Evolutionary conservation across 108 stramenopile genomes (phyloP).

Genomic region (Cyclostephanos tholiformis): DNA sequence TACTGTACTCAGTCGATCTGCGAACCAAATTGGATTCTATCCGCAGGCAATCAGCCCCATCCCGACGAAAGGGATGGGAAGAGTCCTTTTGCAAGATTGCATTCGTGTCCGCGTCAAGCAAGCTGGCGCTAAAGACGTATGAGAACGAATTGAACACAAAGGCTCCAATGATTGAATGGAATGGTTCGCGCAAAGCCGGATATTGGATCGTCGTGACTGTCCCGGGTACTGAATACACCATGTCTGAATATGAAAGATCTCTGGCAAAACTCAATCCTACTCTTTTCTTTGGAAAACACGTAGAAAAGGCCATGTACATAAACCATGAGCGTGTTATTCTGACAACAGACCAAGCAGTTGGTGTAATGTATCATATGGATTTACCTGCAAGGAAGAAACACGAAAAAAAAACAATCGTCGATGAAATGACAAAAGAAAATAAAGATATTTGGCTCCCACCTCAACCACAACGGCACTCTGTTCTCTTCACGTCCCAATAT

Average conservation of each 20-base stretch:
- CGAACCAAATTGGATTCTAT: slow-evolving; percentile 45
- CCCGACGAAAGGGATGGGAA: slow-evolving; percentile 40
- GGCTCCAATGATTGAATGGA: slow-evolving; percentile 35
- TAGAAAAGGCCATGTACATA: slow-evolving; percentile 60
- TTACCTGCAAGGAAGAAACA: slow-evolving; percentile 25
- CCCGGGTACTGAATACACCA: slow-evolving; percentile 34
- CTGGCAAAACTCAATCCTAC: slow-evolving; percentile 66
- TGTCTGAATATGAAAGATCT: slow-evolving; percentile 61
- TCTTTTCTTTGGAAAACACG: slow-evolving; percentile 48
- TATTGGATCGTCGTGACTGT: slow-evolving; percentile 63
- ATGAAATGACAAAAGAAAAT: slow-evolving; percentile 23
- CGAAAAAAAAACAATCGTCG: slow-evolving; percentile 33
- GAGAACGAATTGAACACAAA: slow-evolving; percentile 7
- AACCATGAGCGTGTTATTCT: slow-evolving; percentile 43
- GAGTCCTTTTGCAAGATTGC: slow-evolving; percentile 66
- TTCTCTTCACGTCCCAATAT: slow-evolving; percentile 40
- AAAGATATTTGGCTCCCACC: slow-evolving; percentile 29
- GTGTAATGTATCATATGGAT: slow-evolving; percentile 33
- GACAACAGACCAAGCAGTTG: slow-evolving; percentile 45
- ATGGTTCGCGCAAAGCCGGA: slow-evolving; percentile 56
- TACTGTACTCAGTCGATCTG: slow-evolving; percentile 70
- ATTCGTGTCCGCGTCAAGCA: slow-evolving; percentile 68
- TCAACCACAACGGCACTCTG: slow-evolving; percentile 43
- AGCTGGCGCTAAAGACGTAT: slow-evolving; percentile 39
- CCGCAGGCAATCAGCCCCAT: slow-evolving; percentile 42